Evolutionary conservation across 371 early-diverging fungal genomes (phyloP).

Genomic region (Synchytrium microbalum): DNA sequence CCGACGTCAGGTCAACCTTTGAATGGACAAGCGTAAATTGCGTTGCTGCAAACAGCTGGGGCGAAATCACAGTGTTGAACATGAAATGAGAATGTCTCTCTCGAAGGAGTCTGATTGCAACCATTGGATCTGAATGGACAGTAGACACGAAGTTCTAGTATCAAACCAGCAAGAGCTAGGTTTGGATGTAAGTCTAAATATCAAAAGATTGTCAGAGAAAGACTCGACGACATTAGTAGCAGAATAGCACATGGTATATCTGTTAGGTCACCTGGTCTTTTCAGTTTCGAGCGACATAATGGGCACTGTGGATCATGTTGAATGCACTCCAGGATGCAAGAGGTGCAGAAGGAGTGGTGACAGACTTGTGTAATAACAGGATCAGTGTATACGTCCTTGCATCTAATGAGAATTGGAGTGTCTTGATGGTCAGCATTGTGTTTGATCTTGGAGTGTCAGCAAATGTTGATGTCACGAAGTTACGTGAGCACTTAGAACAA

Average conservation of each 20-base stretch:
- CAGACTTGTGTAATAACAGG: conserved; percentile 53
- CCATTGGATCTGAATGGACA: conserved; percentile 46
- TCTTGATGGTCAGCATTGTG: too few species aligned
- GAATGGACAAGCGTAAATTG: conserved; percentile 43
- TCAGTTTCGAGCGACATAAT: conserved; percentile 42
- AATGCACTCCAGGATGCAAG: conserved; percentile 43
- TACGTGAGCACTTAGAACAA: too few species aligned
- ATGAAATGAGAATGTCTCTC: conserved; percentile 42
- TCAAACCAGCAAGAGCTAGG: conserved; percentile 44
- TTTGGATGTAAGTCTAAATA: conserved; percentile 57
- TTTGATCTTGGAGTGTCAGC: too few species aligned
- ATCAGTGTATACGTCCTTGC: conserved; percentile 49
- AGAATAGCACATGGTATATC: neutral
- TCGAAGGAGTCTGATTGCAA: conserved; percentile 37
- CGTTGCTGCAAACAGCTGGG: conserved; percentile 35
- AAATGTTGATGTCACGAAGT: too few species aligned
- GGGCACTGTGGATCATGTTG: conserved; percentile 52
- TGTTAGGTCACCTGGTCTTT: conserved; percentile 37
- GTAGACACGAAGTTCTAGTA: conserved; percentile 46
- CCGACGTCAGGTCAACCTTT: too few species aligned
- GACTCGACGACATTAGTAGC: neutral
- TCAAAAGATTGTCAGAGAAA: neutral
- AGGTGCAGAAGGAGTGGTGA: conserved; percentile 52
- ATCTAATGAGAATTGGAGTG: too few species aligned
- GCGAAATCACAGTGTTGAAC: conserved; percentile 37